A percentile compares a stretch with the other conserved stretches of the same genome.
Evolutionary conservation across 805 yeast genomes (phyloP).

Genomic region (Kodamaea nitidulidarum): DNA sequence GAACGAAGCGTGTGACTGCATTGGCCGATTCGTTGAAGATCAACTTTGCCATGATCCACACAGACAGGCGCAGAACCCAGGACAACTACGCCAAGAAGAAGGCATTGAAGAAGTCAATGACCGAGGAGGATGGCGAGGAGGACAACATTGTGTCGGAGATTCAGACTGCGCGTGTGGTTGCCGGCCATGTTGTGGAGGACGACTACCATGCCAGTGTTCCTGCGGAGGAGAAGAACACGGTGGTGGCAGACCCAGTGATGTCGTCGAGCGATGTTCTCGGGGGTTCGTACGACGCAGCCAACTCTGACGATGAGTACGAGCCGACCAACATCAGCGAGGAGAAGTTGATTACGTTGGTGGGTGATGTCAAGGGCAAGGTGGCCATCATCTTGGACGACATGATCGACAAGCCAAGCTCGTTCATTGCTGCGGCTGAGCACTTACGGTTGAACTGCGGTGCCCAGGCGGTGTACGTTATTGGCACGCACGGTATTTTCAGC

Average conservation of each 20-base stretch:
- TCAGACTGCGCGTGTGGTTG: constrained; percentile 92
- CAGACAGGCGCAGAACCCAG: constrained; percentile 89
- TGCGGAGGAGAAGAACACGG: constrained; percentile 11
- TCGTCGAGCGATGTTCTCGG: constrained; percentile 60
- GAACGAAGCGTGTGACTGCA: constrained; percentile 96
- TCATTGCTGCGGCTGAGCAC: constrained; percentile 98
- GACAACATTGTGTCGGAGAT: constrained; percentile 72
- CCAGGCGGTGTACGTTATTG: constrained; percentile 79
- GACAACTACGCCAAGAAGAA: constrained; percentile 46
- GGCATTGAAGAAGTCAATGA: constrained; percentile 36
- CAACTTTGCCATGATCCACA: constrained; percentile 98
- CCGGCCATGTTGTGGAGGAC: constrained; percentile 96
- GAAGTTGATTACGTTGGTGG: constrained; percentile 91
- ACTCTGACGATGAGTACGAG: constrained; percentile 88
- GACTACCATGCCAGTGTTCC: constrained; percentile 38
- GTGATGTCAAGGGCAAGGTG: constrained; percentile 87
- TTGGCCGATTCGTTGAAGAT: constrained; percentile 95
- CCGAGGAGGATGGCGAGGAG: constrained; percentile 56
- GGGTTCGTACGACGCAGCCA: constrained; percentile 67
- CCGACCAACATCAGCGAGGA: constrained; percentile 60
- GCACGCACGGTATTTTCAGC: constrained; percentile 93
- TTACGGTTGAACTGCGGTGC: constrained; percentile 96
- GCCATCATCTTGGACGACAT: constrained; percentile 95
- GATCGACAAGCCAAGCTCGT: constrained; percentile 92
- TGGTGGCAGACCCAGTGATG: constrained; percentile 11